Base-by-base conservation (phyloP, 306 rosid species). In the Acacia acuminata region DNA sequence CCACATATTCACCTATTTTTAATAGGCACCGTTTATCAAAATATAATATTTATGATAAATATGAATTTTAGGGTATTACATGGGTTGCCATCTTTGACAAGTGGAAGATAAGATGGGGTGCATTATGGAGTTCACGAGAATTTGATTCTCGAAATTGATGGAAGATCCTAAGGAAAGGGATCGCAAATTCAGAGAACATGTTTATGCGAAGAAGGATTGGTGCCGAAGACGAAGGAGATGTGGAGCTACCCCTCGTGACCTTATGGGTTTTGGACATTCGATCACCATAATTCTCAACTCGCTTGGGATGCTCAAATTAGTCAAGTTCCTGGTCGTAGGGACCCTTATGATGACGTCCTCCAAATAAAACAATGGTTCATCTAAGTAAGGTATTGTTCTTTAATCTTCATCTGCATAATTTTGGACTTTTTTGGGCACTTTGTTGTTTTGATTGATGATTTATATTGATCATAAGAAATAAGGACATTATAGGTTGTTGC, bases 101-200 rank as follows among this genome's bases (percentile, higher is more conserved):
- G 75, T 68, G 20, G 83, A 76, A 85, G 44, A 40, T 20, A 58
- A 82, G 79, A 94, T 92, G 99, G 88, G 90, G 20, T 96, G 94
- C 88, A 82, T 96, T 34, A 94, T 92, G 98, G 98, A 96, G 83
- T 96, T 94, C 76, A 97, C 99, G 97, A 96, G 89, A 85, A 94
- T 86, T 71, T 96, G 91, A 20, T 96, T 9, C 68, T 96, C n/a
- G 87, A 93, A 79, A 86, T 16, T 96, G 82, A 92, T 94, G 98
- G 99, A 96, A 87, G 94, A 96, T 48, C 99, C 99, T 24, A 82
- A 94, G 81, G 98, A 90, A 87, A 90, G 99, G 87, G 99, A 96
- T 85, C 83, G 92, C 36, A 92, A 86, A 77, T 93, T 94, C 82
- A 89, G 98, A 74, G 98, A 96, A 81, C 98, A 88, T 8, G 42